phyloP scores from a whole-genome alignment of 2,329 filamentous ascomycete species.

The Trichoderma brevicompactum region DNA sequence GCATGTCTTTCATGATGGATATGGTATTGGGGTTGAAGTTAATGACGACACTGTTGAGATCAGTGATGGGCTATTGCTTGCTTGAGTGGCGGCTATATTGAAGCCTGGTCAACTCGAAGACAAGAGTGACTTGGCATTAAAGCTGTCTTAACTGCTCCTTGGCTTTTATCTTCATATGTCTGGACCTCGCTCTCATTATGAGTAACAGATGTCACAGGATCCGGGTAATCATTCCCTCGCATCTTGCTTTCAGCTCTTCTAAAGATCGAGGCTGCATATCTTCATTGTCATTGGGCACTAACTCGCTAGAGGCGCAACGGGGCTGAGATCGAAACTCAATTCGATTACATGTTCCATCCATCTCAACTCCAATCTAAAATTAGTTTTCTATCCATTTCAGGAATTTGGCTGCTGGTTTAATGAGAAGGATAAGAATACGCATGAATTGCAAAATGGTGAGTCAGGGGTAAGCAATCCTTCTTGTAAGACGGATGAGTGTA shows the following conservation, averaged over 20 bases:
- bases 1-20: not conserved
- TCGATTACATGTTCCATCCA: not conserved
- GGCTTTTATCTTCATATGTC: no score
- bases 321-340: not conserved
- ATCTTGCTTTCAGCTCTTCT: not conserved
- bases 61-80: not conserved
- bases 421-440: no score
- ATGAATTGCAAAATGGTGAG: no score
- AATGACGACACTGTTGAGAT: not conserved
- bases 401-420: no score
- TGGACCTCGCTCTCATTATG: no score
- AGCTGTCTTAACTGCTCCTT: no score
- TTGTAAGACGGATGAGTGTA: no score
- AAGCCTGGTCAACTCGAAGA: not conserved
- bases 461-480: no score
- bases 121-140: no score
- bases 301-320: not conserved
- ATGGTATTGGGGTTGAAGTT: not conserved
- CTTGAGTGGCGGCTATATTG: not conserved
- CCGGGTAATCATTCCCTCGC: not conserved
- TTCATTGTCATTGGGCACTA: slow-evolving; percentile 1
- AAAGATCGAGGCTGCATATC: not conserved
- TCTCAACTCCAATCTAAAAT: not conserved
- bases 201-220: not conserved
- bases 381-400: not conserved